These are phyloP conservation scores for Paspalum notatum DNA, from an alignment of 176 grass and related monocot genomes.

Conservation along the genomic window DNA sequence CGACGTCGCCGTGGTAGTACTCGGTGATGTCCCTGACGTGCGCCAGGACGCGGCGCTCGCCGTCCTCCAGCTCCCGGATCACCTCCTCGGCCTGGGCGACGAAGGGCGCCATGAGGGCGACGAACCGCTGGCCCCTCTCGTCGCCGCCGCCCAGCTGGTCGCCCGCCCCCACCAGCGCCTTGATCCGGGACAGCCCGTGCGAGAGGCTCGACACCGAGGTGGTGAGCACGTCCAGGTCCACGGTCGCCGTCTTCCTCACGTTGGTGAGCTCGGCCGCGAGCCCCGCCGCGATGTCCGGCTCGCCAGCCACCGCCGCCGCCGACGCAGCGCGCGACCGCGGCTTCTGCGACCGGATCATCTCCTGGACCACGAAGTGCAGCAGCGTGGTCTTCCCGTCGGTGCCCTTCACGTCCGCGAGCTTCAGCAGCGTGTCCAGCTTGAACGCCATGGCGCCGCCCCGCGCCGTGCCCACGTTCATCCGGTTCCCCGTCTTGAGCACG, in stretches of 20 bases:
- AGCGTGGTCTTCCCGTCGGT: slow-evolving; percentile 89
- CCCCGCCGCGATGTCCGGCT: slow-evolving; percentile 63
- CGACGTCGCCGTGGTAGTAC: slow-evolving; percentile 93
- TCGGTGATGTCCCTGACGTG: slow-evolving; percentile 90
- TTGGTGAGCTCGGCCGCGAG: slow-evolving; percentile 78
- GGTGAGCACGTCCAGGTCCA: slow-evolving; percentile 83
- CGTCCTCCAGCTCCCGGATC: slow-evolving; percentile 72
- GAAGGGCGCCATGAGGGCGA: slow-evolving; percentile 60
- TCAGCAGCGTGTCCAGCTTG: slow-evolving; percentile 90
- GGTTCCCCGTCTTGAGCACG: slow-evolving; percentile 95
- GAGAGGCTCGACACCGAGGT: slow-evolving; percentile 70
- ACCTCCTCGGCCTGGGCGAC: slow-evolving; percentile 59
- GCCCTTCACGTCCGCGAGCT: slow-evolving; percentile 96
- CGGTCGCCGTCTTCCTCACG: slow-evolving; percentile 77
- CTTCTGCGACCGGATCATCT: slow-evolving; percentile 70
- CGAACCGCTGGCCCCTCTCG: slow-evolving; percentile 52
- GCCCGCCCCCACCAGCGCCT: slow-evolving; percentile 48
- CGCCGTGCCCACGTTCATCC: slow-evolving; percentile 91
- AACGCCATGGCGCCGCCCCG: slow-evolving; percentile 91
- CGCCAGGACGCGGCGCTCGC: slow-evolving; percentile 61
- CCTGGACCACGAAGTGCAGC: slow-evolving; percentile 93
- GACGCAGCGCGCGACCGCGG: neutral
- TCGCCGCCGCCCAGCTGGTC: slow-evolving; percentile 19
- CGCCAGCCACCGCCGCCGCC: slow-evolving; percentile 2
- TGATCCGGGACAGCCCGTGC: slow-evolving; percentile 63